Conservation (phyloP, 345 rosid species). For the Passiflora organensis region DNA sequence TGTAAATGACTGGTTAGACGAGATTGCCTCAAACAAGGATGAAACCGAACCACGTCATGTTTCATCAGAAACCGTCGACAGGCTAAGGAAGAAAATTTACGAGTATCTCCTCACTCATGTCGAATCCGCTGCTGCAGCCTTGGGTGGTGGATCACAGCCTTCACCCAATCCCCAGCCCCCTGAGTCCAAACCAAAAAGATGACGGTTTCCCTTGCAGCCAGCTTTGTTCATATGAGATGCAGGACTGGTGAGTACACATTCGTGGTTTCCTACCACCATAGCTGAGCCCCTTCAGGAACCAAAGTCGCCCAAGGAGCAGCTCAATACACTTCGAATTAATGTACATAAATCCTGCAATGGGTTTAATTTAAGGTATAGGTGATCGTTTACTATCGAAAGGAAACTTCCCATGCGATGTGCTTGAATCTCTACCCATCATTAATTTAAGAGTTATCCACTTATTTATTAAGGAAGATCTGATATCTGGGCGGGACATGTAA, state of each 20-base stretch:
- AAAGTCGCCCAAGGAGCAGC: conserved; percentile 10
- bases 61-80: conserved; percentile 54
- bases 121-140: conserved; percentile 92
- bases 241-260: conserved; percentile 5
- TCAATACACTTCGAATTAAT: not conserved
- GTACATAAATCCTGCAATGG: conserved; percentile 20
- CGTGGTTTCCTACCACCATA: not conserved
- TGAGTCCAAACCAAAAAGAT: conserved; percentile 55
- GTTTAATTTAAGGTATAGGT: conserved; percentile 19
- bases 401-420: conserved; percentile 3
- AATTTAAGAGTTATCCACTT: too few relatives aligned
- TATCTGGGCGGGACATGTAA: too few relatives aligned
- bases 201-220: too few relatives aligned
- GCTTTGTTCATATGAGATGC: too few relatives aligned
- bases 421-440: too few relatives aligned
- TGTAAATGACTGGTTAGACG: conserved; percentile 89
- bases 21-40: conserved; percentile 55
- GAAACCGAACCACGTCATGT: conserved; percentile 49
- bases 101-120: conserved; percentile 91
- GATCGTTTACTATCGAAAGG: too few relatives aligned
- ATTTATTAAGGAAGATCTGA: too few relatives aligned
- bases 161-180: conserved; percentile 34
- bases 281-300: conserved; percentile 7
- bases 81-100: conserved; percentile 82
- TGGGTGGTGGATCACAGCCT: conserved; percentile 62